Base-by-base conservation (phyloP, 2,329 filamentous ascomycete species). In the Chaetoscypha palmicola region DNA sequence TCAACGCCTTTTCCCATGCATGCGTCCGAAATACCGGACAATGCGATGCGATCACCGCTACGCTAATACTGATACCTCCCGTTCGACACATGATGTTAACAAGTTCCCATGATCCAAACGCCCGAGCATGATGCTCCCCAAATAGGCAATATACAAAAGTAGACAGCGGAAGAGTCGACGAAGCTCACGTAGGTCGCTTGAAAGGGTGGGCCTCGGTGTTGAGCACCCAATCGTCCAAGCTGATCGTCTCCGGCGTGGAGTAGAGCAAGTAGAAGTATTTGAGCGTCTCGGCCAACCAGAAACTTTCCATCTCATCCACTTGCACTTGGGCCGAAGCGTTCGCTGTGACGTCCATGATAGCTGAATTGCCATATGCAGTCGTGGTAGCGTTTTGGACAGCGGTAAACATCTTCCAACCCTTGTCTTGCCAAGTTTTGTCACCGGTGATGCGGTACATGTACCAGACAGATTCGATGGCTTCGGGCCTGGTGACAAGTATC, bases 241-340 rank as follows among this genome's bases (percentile, higher is more conserved):
- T 82, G 22, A 83, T 68, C 14, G 74, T 56, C 21, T 72, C 68
- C 0, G 83, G 81, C 44, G 81, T 75, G 17, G 79, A 79, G 62
- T 86, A 95, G 38, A 94, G 71, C 45, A 95, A 64, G 62, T 88
- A 95, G 54, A 92, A 94, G 61, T 94, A 94, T 70, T 94, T 96
- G 55, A 95, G 69, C 31, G 88, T 95, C 71, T 95, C 89, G 3
- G 85, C 85, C 48, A 88, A 71, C 86, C 89, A 95, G 64, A 94
- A 94, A 58, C 84, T 90, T 68, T 94, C 84, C 85, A 91, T 90
- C 54, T 72, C 70, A 61, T 89, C 77, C 30, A 64, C 61, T 43
- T 72, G 66, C 5, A 57, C 32, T 1, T 55, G 53, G 4, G 10
- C 8, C 4, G 50, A 45, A n/a, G n/a, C n/a, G n/a, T n/a, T n/a